Conservation (phyloP, 192 early-diverging fungal species). For the Ambispora gerdemannii region DNA sequence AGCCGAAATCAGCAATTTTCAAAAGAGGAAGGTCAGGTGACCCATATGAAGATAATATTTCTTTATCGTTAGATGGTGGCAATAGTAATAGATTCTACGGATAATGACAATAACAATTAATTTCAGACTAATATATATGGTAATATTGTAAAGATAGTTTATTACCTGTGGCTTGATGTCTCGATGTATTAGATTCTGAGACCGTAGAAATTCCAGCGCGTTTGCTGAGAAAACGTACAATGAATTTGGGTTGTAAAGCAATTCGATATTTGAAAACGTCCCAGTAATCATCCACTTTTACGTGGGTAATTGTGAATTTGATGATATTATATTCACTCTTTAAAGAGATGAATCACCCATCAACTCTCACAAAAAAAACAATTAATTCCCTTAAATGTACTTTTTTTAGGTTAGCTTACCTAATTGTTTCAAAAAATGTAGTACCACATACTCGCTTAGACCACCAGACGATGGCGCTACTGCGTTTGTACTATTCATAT, state of each 20-base stretch:
- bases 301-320: too few species aligned
- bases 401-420: too few species aligned
- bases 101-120: not conserved
- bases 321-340: too few species aligned
- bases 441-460: conserved; percentile 72
- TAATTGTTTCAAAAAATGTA: conserved; percentile 83
- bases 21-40: conserved; percentile 68
- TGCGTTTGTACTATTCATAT: conserved; percentile 10
- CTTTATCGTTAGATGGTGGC: conserved; percentile 50
- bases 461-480: conserved; percentile 60
- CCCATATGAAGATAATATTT: conserved; percentile 36
- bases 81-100: conserved; percentile 76
- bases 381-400: too few species aligned
- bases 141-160: conserved; percentile 25
- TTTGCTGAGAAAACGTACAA: conserved; percentile 49
- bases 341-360: too few species aligned
- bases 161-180: conserved; percentile 95
- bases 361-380: too few species aligned
- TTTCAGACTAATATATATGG: conserved; percentile 17
- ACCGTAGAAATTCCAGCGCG: conserved; percentile 85
- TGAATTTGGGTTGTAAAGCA: not conserved
- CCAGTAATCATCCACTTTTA: too few species aligned
- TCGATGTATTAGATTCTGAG: conserved; percentile 87
- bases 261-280: not conserved
- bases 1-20: conserved; percentile 98